Conservation (phyloP, 2,329 filamentous ascomycete genomes). For the Cladosporium velox region DNA sequence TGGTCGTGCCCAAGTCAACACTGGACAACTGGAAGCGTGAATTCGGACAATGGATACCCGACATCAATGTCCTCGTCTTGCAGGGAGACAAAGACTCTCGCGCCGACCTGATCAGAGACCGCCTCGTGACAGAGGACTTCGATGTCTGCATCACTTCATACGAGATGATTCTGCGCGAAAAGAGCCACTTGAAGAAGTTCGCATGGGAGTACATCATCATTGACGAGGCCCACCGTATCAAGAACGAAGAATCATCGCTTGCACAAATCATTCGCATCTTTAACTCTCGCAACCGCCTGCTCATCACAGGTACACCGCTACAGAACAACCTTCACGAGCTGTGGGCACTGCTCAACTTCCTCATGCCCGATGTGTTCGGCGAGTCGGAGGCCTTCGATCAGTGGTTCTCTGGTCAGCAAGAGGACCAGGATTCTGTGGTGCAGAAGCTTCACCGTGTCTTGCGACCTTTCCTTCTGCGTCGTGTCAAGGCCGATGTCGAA, state of each 20-base stretch:
- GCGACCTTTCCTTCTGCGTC: constrained; percentile 87
- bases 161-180: constrained; percentile 97
- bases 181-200: constrained; percentile 92
- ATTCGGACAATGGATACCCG: constrained; percentile 90
- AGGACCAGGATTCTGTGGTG: constrained; percentile 92
- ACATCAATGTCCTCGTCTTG: constrained; percentile 89
- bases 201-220: constrained; percentile 99
- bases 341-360: constrained; percentile 95
- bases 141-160: constrained; percentile 98
- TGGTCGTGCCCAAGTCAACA: constrained; percentile 93
- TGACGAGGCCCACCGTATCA: constrained; percentile 96
- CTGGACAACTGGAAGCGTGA: constrained; percentile 98
- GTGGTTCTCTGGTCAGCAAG: constrained; percentile 91
- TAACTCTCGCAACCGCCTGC: constrained; percentile 87
- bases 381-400: constrained; percentile 96
- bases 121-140: constrained; percentile 90
- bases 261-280: constrained; percentile 96
- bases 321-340: constrained; percentile 98
- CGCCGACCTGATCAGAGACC: constrained; percentile 81
- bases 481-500: constrained; percentile 96
- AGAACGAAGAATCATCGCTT: constrained; percentile 96
- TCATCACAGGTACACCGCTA: constrained; percentile 94
- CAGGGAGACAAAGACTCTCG: constrained; percentile 96
- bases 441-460: constrained; percentile 93
- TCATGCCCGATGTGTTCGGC: constrained; percentile 97